phyloP scores from a whole-genome alignment of 2,329 filamentous ascomycete genomes.

The Coleophoma eucalyptorum region DNA sequence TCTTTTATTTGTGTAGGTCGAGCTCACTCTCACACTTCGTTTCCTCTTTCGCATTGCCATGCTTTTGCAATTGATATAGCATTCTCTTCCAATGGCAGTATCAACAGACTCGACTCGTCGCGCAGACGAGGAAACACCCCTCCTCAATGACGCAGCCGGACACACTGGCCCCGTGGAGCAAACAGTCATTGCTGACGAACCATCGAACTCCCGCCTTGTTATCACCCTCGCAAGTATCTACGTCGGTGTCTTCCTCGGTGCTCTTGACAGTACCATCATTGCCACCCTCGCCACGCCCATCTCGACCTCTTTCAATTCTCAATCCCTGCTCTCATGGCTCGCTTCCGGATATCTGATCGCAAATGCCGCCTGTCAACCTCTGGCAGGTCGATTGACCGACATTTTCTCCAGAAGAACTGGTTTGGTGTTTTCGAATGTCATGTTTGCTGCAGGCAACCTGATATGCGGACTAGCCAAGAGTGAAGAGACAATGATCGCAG shows the following conservation, averaged over 20 bases:
- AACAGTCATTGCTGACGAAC: background rate
- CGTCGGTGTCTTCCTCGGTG: slow-evolving; percentile 4
- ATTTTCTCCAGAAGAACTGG: slow-evolving; percentile 66
- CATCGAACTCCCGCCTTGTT: background rate
- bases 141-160: background rate
- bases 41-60: background rate
- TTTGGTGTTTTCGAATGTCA: slow-evolving; percentile 55
- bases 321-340: slow-evolving; percentile 65
- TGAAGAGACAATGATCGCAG: slow-evolving; percentile 60
- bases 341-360: slow-evolving; percentile 66
- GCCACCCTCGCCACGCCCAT: slow-evolving; percentile 57
- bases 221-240: slow-evolving; percentile 1
- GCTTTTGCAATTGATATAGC: background rate
- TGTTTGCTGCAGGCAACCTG: slow-evolving; percentile 61
- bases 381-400: slow-evolving; percentile 66
- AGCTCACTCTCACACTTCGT: too few species aligned
- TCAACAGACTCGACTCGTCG: background rate
- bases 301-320: slow-evolving; percentile 55
- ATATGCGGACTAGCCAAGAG: slow-evolving; percentile 59
- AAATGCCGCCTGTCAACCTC: slow-evolving; percentile 66
- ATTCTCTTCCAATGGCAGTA: background rate
- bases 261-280: slow-evolving; percentile 52
- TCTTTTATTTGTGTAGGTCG: too few species aligned
- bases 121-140: background rate
- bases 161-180: background rate